Evolutionary conservation across 345 rosid species (phyloP).

Genomic region (Boechera stricta): DNA sequence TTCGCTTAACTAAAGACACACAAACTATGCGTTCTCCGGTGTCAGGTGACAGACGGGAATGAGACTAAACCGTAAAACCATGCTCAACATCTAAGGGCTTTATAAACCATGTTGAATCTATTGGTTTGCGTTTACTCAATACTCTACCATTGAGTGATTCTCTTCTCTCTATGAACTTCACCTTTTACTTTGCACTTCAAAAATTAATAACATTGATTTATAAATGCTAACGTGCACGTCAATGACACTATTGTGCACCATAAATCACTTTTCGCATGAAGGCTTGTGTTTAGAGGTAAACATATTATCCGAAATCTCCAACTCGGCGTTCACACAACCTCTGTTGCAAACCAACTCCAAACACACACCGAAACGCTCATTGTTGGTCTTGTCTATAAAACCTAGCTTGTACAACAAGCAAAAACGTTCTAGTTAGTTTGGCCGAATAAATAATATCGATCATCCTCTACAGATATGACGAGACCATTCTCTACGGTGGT

Average conservation of each 20-base stretch:
- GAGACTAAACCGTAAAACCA: too few species aligned
- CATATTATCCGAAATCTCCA: not conserved
- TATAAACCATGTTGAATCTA: too few species aligned
- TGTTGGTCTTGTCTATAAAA: not conserved
- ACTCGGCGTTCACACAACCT: constrained; percentile 36
- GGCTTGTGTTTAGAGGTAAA: not conserved
- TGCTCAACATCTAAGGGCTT: too few species aligned
- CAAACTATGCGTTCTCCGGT: too few species aligned
- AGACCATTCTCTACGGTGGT: not conserved
- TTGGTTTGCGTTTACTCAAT: too few species aligned
- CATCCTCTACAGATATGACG: constrained; percentile 7
- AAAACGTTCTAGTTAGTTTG: not conserved
- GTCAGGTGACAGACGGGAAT: too few species aligned
- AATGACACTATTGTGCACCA: not conserved
- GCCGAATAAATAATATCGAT: not conserved
- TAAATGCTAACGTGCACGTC: not conserved
- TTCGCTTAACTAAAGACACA: too few species aligned
- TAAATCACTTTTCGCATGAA: not conserved
- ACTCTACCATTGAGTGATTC: not conserved
- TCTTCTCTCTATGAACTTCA: not conserved
- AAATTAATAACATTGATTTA: not conserved
- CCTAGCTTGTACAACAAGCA: constrained; percentile 24
- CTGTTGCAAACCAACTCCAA: constrained; percentile 41
- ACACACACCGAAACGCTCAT: constrained; percentile 9
- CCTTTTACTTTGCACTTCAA: not conserved